Base-by-base conservation (phyloP, 345 rosid species). In the Draba incana region DNA sequence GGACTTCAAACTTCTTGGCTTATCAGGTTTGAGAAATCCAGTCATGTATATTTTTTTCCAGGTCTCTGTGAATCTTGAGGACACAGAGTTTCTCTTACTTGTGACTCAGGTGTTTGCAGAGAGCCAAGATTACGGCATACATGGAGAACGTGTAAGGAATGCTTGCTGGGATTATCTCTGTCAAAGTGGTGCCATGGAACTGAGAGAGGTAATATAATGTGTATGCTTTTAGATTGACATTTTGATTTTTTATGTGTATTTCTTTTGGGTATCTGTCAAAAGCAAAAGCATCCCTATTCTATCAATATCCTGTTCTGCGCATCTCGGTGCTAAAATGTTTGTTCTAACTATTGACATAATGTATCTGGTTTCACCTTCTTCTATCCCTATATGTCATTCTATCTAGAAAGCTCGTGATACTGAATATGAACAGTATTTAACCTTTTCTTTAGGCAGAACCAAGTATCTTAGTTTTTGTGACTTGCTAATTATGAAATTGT, bases 111-210 rank as follows among this genome's bases (percentile, higher is more conserved):
- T 90, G 27, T 93, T 93, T 81, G 96, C 98, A 0, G 98, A 93
- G 86, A 81, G 88, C 81, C 98, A 93, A 85, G 98, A 93, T 75
- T 93, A 93, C 69, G 98, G 97, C 15, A 70, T 82, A 57, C 94
- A 93, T 80, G 98, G 98, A 75, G 98, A 93, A 70, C 90, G 97
- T 62, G 98, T 93, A 23, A 88, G 93, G 76, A 88, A 81, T 77
- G 98, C 96, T 62, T 93, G 98, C 57, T 93, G 98, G 98, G 96
- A 96, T 43, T 93, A 85, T 80, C 97, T 93, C 77, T 93, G 98
- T 80, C 98, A 90, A 83, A 88, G 94, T 75, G 97, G 98, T 71
- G 85, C 89, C 39, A 68, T 80, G 83, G 98, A 93, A 70, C 77
- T 93, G 83, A 88, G 90, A 84, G 94, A 86, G 96, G 97, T 88